These are phyloP conservation scores for Asterophora parasitica DNA, from an alignment of 768 basidiomycete species.

Conservation along the genomic window DNA sequence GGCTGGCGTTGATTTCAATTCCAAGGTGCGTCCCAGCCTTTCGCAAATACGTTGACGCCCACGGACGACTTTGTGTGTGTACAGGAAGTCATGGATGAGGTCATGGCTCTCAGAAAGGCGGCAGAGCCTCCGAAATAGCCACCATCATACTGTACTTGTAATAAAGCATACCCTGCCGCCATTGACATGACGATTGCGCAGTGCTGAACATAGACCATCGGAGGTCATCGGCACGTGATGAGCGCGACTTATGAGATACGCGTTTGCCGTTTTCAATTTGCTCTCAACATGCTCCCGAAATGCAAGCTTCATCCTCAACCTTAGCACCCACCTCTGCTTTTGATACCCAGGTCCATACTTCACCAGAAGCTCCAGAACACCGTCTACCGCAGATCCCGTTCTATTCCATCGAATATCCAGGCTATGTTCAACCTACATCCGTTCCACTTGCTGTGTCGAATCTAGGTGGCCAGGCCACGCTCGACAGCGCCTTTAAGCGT, in stretches of 20 bases:
- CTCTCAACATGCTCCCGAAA: not conserved
- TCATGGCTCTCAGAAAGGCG: conserved; percentile 28
- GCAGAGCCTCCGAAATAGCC: conserved; percentile 14
- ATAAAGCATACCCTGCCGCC: not conserved
- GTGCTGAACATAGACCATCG: not conserved
- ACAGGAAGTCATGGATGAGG: conserved; percentile 46
- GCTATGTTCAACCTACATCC: conserved; percentile 66
- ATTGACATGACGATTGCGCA: no score
- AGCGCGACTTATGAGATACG: not conserved
- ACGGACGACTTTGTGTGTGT: not conserved
- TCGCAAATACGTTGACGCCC: not conserved
- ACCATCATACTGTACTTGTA: not conserved
- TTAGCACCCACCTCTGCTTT: not conserved
- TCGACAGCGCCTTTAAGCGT: conserved; percentile 77
- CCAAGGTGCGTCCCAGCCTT: conserved; percentile 37
- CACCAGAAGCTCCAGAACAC: conserved; percentile 25
- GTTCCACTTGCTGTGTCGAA: conserved; percentile 56
- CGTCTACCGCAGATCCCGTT: conserved; percentile 56
- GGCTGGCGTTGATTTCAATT: conserved; percentile 54
- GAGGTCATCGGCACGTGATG: not conserved
- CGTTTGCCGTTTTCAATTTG: no score
- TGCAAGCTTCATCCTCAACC: conserved; percentile 13
- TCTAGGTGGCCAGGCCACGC: conserved; percentile 62
- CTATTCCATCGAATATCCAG: conserved; percentile 88
- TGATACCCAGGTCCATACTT: not conserved